A percentile compares a stretch with the other conserved stretches of the same genome.
phyloP scores from a whole-genome alignment of 225 moss, liverwort and hornwort genomes.

The Sphagnum tenellum region DNA sequence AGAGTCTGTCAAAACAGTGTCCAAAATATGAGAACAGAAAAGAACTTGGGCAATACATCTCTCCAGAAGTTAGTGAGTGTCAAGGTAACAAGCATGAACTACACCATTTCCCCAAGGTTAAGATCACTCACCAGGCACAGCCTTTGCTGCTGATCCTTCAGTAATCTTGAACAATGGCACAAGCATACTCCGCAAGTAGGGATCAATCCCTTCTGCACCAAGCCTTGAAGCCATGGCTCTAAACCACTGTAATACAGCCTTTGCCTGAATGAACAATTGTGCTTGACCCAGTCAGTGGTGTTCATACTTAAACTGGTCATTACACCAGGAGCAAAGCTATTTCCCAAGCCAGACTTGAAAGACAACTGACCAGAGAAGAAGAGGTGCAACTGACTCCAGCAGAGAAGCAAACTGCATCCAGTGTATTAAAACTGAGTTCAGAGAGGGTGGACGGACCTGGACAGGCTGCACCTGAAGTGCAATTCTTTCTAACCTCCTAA shows the following conservation, averaged over 20 bases:
- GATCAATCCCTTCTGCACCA: conserved; percentile 38
- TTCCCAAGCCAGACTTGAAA: too few species aligned
- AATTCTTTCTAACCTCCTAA: conserved; percentile 72
- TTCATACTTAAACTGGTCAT: too few species aligned
- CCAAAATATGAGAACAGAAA: too few species aligned
- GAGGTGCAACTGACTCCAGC: neutral
- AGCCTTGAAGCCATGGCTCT: conserved; percentile 66
- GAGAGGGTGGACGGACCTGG: conserved; percentile 31
- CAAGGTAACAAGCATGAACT: too few species aligned
- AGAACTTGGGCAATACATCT: too few species aligned
- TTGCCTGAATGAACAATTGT: conserved; percentile 43
- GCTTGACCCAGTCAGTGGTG: too few species aligned
- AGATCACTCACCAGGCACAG: conserved; percentile 56
- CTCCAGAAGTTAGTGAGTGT: too few species aligned
- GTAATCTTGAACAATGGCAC: conserved; percentile 77
- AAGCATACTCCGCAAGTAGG: conserved; percentile 58
- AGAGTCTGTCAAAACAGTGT: neutral
- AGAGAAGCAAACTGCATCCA: neutral
- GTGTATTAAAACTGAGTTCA: too few species aligned
- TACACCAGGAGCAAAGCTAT: too few species aligned
- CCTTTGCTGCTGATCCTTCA: conserved; percentile 76
- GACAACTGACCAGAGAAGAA: neutral
- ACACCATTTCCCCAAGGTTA: too few species aligned
- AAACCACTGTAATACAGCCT: conserved; percentile 86
- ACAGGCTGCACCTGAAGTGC: conserved; percentile 70